Base-by-base conservation (phyloP, 164 flowering plant genomes). In the Akebia trifoliata region DNA sequence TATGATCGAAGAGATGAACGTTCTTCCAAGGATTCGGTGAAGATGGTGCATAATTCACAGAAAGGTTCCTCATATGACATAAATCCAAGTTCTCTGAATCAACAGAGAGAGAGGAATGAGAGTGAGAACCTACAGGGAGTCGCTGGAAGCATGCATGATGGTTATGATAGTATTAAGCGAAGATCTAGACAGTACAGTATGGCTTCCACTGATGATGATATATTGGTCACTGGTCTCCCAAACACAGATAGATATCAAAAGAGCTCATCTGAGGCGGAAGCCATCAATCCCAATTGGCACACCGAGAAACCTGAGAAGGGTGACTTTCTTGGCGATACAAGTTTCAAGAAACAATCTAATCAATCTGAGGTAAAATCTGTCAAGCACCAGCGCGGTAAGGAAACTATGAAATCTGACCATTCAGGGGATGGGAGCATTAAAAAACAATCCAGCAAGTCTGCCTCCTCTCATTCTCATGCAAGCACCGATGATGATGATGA, bases 391-490 rank as follows among this genome's bases (percentile, higher is more conserved):
- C 61, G 45, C 34, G 48, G 18, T 15, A 25, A 34, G 48, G 36
- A 55, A 52, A 40, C 59, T 51, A 76, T 72, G 50, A 40, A 59
- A 4, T 22, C 60, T 60, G 56, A 48, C 54, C 54, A 50, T 45
- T 51, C 32, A 50, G 81, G 62, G 21, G 75, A 70, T 45, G 64
- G 21, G 51, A 57, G 25, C 10, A 53, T 49, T 50, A 34, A 52
- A 34, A 69, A 73, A 59, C 67, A 68, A 22, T 52, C 72, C 28
- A 61, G 67, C 39, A 42, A 15, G 4, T 57, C 57, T 34, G 61
- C 43, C 53, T 69, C 73, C 18, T 60, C 72, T 54, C 54, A 24
- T 69, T 74, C 84, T 44, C 62, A 28, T 62, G 55, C 66, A 39
- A 69, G 68, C 37, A 28, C 48, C 47, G 40, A 50, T 25, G 73